Evolutionary conservation across 2,329 filamentous ascomycete species (phyloP), one percentile per base, ranked within the genome.

Genomic region (Rhexocercosporidium sp.): DNA sequence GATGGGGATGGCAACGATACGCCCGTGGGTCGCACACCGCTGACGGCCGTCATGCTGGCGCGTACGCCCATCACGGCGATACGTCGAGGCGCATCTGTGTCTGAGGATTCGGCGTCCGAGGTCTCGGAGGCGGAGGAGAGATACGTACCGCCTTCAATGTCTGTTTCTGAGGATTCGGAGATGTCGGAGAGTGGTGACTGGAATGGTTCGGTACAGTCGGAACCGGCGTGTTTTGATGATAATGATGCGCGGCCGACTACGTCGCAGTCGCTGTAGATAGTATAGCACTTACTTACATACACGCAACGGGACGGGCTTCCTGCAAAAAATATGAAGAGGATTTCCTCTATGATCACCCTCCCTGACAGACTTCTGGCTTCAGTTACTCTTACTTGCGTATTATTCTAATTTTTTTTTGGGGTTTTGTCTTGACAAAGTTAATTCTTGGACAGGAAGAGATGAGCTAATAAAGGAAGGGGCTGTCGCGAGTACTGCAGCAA

Each of bases 1-100:
- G 62, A 49, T 3, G 66, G 85, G 86, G 0, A 65, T 8, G 62
- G n/a, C 4, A 78, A 77, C 1, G 79, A 78, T 4, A 79, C 81
- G 16, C 64, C 68, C 31, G 20, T 56, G 9, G 61, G 44, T 4
- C 66, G 54, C n/a, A 71, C 72, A 3, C 72, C 73, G 3, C 46
- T 68, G 25, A 75, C 73, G n/a, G 72, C 73, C 0, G 39, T 74
- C 11, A 67, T 60, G 46, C 29, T 71, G 16, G 63, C 68, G 18
- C 59, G 66, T 9, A 75, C 68, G 20, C 74, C 74, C 1, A 68
- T 70, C 6, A 74, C 73, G 14, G 69, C 71, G 16, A 69, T 74
- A 8, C 66, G 69, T 51, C 60, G 70, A 49, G 74, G 67, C 8
- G 47, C 49, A 8, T 72, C 72, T 14, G 70, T 67, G 1, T 69